Evolutionary conservation across 495 filamentous ascomycete species (phyloP).

Genomic region (Cudoniella acicularis): DNA sequence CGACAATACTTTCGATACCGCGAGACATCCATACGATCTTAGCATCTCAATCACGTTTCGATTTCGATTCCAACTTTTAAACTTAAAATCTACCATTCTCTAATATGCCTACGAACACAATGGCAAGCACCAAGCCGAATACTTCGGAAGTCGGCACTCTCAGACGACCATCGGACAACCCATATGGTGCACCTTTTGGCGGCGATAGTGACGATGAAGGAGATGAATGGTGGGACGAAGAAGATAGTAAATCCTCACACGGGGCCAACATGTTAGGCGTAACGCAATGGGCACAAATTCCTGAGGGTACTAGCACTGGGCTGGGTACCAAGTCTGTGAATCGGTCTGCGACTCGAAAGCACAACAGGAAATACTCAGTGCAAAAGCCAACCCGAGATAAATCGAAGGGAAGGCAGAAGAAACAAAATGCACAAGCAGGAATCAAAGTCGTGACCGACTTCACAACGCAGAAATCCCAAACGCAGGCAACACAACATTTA

Average conservation of each 20-base stretch:
- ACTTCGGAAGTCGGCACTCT: background rate
- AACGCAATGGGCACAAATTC: conserved; percentile 15
- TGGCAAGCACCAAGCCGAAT: background rate
- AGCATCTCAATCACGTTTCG: too few species aligned
- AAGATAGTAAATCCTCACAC: conserved; percentile 13
- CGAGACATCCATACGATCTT: too few species aligned
- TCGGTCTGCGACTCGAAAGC: conserved; percentile 13
- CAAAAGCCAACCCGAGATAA: conserved; percentile 37
- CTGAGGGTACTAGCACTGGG: conserved; percentile 6
- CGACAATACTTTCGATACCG: background rate
- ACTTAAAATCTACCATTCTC: background rate
- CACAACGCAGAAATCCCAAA: conserved; percentile 5
- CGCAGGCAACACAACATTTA: conserved; percentile 8
- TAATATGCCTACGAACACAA: conserved; percentile 11
- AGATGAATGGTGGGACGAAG: conserved; percentile 27
- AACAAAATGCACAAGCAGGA: conserved; percentile 54
- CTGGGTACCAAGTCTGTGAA: conserved; percentile 1
- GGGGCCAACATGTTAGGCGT: background rate
- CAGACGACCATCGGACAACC: background rate
- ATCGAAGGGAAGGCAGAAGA: conserved; percentile 47
- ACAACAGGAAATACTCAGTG: conserved; percentile 27
- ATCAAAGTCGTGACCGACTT: conserved; percentile 60
- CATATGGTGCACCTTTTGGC: conserved; percentile 17
- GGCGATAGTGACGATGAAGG: conserved; percentile 18
- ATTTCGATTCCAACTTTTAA: background rate